Evolutionary conservation across 164 flowering plant genomes (phyloP), one percentile per base, ranked within the genome.

Genomic region (Liriodendron chinense): DNA sequence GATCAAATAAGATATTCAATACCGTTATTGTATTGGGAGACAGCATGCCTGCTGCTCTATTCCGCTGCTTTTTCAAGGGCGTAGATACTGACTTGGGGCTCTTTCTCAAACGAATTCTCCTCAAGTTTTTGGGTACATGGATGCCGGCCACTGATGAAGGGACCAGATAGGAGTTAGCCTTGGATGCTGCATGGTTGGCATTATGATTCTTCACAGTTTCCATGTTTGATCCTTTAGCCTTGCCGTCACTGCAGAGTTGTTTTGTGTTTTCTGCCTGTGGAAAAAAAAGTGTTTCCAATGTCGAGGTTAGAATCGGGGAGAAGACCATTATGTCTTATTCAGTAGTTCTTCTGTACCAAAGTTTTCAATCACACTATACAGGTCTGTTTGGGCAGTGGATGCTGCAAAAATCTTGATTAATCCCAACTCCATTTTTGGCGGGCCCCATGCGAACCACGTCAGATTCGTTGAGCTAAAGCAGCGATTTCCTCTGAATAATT

Each of bases 211-310:
- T 78, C 43, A 2, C 73, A 70, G 61, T 72, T 68, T 74, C 80
- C 47, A 43, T 28, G 69, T 72, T 78, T 56, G 84, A 65, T 47
- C 74, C 78, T 57, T 68, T 72, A 24, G 65, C 48, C 28, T 74
- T 64, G 66, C 57, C 56, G 7, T 80, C 26, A 74, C 50, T 65
- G 22, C 68, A 69, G 70, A 25, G 34, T 28, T 82, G 76, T 65
- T 75, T 48, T 74, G 43, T 73, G 69, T 77, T 53, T 69, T 79
- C 86, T 61, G 69, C 83, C 86, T 86, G 81, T 34, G 5, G 43
- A 34, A 34, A 34, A 34, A 34, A 4, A 34, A 34, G 5, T 3
- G 43, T 34, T 34, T 34, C 43, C 43, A 34, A 34, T 34, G 43
- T 7, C 43, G 43, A 34, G 43, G 43, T 4, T 34, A 34, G 43